Base-by-base conservation (phyloP, 1,284 basidiomycete species). In the Inonotus hispidus region DNA sequence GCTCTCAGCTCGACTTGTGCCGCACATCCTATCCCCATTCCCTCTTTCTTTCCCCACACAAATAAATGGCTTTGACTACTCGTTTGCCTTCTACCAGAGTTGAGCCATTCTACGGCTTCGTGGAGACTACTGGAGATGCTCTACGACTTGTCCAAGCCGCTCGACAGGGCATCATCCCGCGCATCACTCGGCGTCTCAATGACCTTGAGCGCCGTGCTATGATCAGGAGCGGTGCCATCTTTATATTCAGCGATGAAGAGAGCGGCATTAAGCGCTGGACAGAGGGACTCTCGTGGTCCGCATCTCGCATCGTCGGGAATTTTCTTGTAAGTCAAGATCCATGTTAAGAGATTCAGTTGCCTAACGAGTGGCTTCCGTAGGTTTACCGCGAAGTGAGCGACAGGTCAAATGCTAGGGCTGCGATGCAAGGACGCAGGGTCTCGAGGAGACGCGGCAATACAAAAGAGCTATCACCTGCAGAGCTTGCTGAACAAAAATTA, bases 201-300 rank as follows among this genome's bases (percentile, higher is more conserved):
- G 89, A 92, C 67, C 80, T 84, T 25, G 90, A 93, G 68, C 80
- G 85, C 41, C 74, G 84, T 56, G 79, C 81, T 6, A 85, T 89
- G 79, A 89, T 93, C 71, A 79, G 81, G 65, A 88, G 87, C 59
- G 90, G 90, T n/a, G 82, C 87, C 10, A 83, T 92, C 29, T 93
- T 92, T 70, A 86, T 92, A 53, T 93, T 92, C 73, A 85, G 82
- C 67, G 90, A 92, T 69, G 83, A 88, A 65, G 88, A 92, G 68
- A 90, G 88, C 64, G 87, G 87, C 23, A 92, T 93, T 71, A 92
- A 90, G 71, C 79, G 90, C 21, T 92, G 90, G 90, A 92, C 90
- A 70, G 90, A 93, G 71, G 88, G 89, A 27, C 74, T 89, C 41
- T 76, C 88, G 25, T 92, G 90, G 90, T 90, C 87, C 19, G 89